Evolutionary conservation across 371 early-diverging fungal genomes (phyloP), one percentile per base, ranked within the genome.

Genomic region (Mucor sp.): DNA sequence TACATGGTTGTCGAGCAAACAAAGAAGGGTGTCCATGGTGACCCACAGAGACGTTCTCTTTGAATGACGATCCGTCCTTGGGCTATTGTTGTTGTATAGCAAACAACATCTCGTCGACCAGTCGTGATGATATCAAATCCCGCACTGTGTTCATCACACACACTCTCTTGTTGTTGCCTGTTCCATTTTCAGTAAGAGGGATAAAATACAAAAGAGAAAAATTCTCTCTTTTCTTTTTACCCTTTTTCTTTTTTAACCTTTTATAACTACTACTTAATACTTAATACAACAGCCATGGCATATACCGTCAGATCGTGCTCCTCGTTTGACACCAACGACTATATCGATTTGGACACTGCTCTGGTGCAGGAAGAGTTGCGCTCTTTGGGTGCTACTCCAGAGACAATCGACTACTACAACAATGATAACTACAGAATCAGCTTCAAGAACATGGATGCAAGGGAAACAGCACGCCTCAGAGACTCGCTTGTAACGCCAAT

Each of bases 401-500:
- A 61, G 44, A 50, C 21, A 11, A 50, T 23, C 23, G 50, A 50
- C 25, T 21, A 62, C 14, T 21, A 62, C 14, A 56, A 58, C 56
- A 50, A 11, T 14, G 17, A 58, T 55, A 30, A 12, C 17, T 60
- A 41, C 32, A 30, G 43, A 64, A 56, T 65, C 9, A 70, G 63
- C 37, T 58, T 70, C 30, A 60, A 59, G 37, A 70, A 62, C 28
- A 57, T 66, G 17, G 71, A 70, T 32, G 66, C 62, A 1, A 23
- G 37, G 15, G 66, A 62, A 21, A 27, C 60, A 15, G 62, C 66
- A 39, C 25, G 35, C 23, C 33, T 70, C 28, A 47, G 60, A 43
- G 44, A 62, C 6, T 44, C 62, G 28, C 60, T 72, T 28, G 50
- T 72, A 5, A 72, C 73, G 5, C 73, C 73, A 33, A 27, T 61